phyloP scores from a whole-genome alignment of 495 filamentous ascomycete genomes.

The Aspergillus homomorphus region DNA sequence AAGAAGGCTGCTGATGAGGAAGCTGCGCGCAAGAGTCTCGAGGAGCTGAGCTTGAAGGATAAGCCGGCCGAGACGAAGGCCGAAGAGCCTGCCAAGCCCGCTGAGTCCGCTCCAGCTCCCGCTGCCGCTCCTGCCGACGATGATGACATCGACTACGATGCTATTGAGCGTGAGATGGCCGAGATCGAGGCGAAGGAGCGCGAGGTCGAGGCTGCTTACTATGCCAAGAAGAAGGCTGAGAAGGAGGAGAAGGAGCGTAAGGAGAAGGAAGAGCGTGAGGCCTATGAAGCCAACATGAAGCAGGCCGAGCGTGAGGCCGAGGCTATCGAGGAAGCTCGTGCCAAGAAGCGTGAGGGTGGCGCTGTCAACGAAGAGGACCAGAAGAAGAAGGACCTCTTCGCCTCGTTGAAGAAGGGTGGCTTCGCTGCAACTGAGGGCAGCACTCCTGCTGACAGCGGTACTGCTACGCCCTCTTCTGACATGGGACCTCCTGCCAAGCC shows the following conservation, averaged over 20 bases:
- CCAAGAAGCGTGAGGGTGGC: conserved; percentile 43
- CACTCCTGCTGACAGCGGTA: conserved; percentile 53
- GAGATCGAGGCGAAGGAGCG: conserved; percentile 59
- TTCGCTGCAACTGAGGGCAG: conserved; percentile 45
- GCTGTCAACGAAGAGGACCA: conserved; percentile 28
- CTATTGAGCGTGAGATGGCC: conserved; percentile 49
- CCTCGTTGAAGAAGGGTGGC: conserved; percentile 55
- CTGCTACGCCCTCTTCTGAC: conserved; percentile 55
- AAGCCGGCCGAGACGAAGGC: conserved; percentile 40
- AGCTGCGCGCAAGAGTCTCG: conserved; percentile 30
- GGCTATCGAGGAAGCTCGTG: conserved; percentile 51
- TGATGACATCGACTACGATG: conserved; percentile 52
- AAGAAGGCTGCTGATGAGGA: conserved; percentile 31
- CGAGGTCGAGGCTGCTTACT: conserved; percentile 57
- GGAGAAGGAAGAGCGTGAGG: conserved; percentile 47
- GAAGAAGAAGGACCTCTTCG: conserved; percentile 47
- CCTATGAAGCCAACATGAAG: conserved; percentile 55
- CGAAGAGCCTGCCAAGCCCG: conserved; percentile 43
- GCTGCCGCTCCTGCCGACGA: conserved; percentile 38
- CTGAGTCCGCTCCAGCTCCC: conserved; percentile 27
- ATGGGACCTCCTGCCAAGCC: conserved; percentile 56
- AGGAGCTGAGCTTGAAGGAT: conserved; percentile 38
- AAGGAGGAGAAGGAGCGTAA: conserved; percentile 62
- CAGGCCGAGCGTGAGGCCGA: conserved; percentile 56
- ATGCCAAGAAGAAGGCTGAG: conserved; percentile 57